Conservation (phyloP, 805 yeast species). For the Wickerhamomyces chambardii region DNA sequence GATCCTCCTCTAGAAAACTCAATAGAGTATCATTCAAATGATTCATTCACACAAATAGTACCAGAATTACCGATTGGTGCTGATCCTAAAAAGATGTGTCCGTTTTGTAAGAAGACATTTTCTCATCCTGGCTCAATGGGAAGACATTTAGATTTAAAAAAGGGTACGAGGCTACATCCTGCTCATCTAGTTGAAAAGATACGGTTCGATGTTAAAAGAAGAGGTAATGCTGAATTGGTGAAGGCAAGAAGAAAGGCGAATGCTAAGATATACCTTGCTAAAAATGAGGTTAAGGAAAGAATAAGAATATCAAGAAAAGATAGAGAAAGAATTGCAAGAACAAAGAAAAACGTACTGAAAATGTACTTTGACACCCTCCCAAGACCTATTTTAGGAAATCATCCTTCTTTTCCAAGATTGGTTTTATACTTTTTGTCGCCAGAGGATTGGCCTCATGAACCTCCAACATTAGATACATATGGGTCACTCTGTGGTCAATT, state of each 20-base stretch:
- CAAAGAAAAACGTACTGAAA: conserved; percentile 24
- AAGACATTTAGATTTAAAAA: conserved; percentile 46
- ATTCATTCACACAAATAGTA: no score
- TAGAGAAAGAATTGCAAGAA: conserved; percentile 32
- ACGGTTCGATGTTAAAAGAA: conserved; percentile 39
- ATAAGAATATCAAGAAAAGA: conserved; percentile 33
- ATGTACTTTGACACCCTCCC: conserved; percentile 27
- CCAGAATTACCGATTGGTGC: conserved; percentile 19
- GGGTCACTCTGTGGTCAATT: conserved; percentile 21
- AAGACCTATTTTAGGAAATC: conserved; percentile 28
- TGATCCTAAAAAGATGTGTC: conserved; percentile 29
- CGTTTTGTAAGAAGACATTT: conserved; percentile 43
- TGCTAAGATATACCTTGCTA: conserved; percentile 34
- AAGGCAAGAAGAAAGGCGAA: conserved; percentile 28
- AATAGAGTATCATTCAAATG: no score
- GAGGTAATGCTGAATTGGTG: conserved; percentile 37
- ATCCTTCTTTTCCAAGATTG: conserved; percentile 40
- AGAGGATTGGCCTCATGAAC: conserved; percentile 41
- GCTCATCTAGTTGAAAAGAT: conserved; percentile 33
- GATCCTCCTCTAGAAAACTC: no score
- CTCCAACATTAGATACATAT: conserved; percentile 38
- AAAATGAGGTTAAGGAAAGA: conserved; percentile 38
- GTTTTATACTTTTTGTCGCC: conserved; percentile 38
- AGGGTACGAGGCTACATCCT: conserved; percentile 46
- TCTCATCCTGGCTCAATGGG: conserved; percentile 53